Evolutionary conservation across 306 rosid genomes (phyloP), one percentile per base, ranked within the genome.

Genomic region (Hippophae gyantsensis): DNA sequence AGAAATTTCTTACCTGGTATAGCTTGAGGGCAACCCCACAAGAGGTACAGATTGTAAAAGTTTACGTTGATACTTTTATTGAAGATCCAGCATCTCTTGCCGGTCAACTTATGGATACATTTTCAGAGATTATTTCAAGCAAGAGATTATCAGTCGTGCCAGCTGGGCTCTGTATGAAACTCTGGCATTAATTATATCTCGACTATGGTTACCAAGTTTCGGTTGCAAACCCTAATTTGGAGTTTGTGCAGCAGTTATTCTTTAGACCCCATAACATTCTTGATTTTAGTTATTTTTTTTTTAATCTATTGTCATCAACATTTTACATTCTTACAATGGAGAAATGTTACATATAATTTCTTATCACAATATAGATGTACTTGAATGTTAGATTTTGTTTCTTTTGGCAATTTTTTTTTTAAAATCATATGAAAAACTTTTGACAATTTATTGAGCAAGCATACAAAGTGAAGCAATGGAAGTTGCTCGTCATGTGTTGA

Each of bases 1-100:
- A 86, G 81, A 93, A 86, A 52, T 87, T 93, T 74, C 82, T 93
- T 66, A 93, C 97, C 53, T 93, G 96, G 99, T 93, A 80, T 63
- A 86, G 97, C 76, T 79, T 93, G 72, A 88, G 94, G 75, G 93
- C 99, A 51, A 82, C 85, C 6, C 52, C 78, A 5, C 90, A 84
- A 48, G 94, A 93, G 71, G 69, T 75, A n/a, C 84, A 82, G 75
- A 70, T 93, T 55, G 95, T 93, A 71, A 89, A 84, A 76, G 81
- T 85, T 57, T 93, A 84, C 51, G 68, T 89, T 25, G 86, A 93
- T 68, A 82, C 81, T 18, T 86, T 93, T 56, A 73, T 66, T 8
- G 95, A 79, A 68, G 97, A 89, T 60, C 97, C 97, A 41, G 80
- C 87, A 42, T 70, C 90, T 60, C 95, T 93, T 68, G 97, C 99